These are phyloP conservation scores for Phoma sp. DNA, from an alignment of 2,329 filamentous ascomycete species.

Conservation along the genomic window DNA sequence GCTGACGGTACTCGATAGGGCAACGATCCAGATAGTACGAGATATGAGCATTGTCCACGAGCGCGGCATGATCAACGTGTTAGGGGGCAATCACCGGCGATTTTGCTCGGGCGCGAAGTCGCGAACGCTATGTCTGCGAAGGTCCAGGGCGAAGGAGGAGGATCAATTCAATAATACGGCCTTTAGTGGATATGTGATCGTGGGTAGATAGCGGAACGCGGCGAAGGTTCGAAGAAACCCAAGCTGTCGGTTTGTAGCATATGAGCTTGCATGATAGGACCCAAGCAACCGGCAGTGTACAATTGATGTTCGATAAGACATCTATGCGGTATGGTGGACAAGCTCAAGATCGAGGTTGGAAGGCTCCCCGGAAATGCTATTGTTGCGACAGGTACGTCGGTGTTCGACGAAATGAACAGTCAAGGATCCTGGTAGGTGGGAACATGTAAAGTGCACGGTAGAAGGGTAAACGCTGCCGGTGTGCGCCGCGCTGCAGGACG, in stretches of 20 bases:
- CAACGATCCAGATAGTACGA: no score
- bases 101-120: not conserved
- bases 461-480: constrained; percentile 5
- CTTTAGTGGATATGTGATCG: not conserved
- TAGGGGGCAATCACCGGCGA: constrained; percentile 6
- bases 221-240: not conserved
- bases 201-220: not conserved
- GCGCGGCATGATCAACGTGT: constrained; percentile 5
- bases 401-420: not conserved
- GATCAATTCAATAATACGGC: not conserved
- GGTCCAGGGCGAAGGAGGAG: not conserved
- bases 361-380: constrained; percentile 3
- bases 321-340: not conserved
- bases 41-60: not conserved
- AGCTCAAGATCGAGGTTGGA: not conserved
- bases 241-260: not conserved
- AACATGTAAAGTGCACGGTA: constrained; percentile 3
- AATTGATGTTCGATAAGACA: constrained; percentile 5
- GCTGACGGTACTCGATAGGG: not conserved
- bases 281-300: not conserved
- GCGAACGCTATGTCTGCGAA: not conserved
- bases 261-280: not conserved
- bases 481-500: not conserved
- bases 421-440: not conserved
- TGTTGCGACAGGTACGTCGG: not conserved